A percentile compares a stretch with the other conserved stretches of the same genome.
Evolutionary conservation across 495 filamentous ascomycete genomes (phyloP).

Genomic region (Aspergillus taichungensis): DNA sequence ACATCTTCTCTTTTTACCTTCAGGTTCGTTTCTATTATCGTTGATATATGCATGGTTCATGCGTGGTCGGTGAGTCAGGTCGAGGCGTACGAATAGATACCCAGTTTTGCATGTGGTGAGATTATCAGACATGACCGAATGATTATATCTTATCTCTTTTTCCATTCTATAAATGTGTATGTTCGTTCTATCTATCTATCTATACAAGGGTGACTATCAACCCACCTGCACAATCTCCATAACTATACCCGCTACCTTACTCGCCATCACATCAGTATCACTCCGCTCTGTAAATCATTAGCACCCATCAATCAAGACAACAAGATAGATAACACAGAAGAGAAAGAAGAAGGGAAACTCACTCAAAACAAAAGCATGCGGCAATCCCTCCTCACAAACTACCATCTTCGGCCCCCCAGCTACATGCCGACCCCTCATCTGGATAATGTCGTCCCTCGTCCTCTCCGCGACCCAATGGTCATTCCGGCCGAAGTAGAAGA

Average conservation of each 20-base stretch:
- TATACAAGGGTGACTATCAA: conserved; percentile 2
- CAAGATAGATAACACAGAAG: background rate
- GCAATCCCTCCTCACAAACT: conserved; percentile 62
- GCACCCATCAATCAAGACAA: background rate
- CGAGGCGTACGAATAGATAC: conserved; percentile 9
- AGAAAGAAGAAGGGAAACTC: conserved; percentile 24
- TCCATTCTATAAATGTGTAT: conserved; percentile 1
- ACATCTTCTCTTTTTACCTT: too few species aligned
- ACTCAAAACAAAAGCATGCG: conserved; percentile 79
- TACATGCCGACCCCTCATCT: conserved; percentile 29
- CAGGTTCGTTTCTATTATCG: conserved; percentile 1
- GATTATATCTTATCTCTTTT: too few species aligned
- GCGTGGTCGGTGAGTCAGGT: too few species aligned
- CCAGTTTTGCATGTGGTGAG: background rate
- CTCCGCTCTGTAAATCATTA: conserved; percentile 21
- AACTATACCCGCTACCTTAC: conserved; percentile 56
- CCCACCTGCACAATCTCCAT: conserved; percentile 33
- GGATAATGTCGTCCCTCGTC: conserved; percentile 67
- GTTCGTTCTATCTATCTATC: background rate
- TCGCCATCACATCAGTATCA: conserved; percentile 55
- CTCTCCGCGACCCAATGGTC: conserved; percentile 80
- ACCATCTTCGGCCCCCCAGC: conserved; percentile 55
- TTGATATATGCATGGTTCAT: background rate
- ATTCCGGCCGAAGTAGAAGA: conserved; percentile 68
- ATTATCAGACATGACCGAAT: too few species aligned